These are phyloP conservation scores for Sindora glabra DNA, from an alignment of 306 rosid species.

Conservation along the genomic window DNA sequence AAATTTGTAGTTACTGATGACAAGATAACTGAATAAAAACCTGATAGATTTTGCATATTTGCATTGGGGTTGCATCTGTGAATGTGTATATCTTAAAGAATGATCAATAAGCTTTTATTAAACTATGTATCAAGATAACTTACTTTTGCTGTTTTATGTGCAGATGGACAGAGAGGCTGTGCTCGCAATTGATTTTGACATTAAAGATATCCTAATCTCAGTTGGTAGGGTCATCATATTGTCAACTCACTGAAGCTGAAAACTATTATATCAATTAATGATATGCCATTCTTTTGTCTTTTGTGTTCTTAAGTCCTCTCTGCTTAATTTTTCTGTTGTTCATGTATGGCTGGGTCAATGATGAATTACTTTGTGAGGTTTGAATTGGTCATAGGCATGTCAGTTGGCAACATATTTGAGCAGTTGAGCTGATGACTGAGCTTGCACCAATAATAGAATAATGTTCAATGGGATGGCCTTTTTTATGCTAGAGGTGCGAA, in stretches of 20 bases:
- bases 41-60: neutral
- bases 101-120: neutral
- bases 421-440: too few species aligned
- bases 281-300: neutral
- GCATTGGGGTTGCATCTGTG: neutral
- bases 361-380: neutral
- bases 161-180: slow-evolving; percentile 80
- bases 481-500: neutral
- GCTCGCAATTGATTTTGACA: slow-evolving; percentile 80
- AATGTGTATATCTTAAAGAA: neutral
- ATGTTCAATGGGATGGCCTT: neutral
- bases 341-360: neutral
- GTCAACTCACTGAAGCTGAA: neutral
- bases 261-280: neutral
- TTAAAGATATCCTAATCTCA: slow-evolving; percentile 76
- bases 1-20: neutral
- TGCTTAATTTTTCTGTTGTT: neutral
- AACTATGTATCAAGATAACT: slow-evolving; percentile 4
- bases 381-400: neutral
- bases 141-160: slow-evolving; percentile 18
- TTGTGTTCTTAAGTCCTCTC: neutral
- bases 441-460: neutral
- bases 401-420: neutral
- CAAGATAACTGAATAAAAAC: too few species aligned
- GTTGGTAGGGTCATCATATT: slow-evolving; percentile 8